Conservation (phyloP, 2,329 filamentous ascomycete genomes). For the Trichoderma pleuroti region DNA sequence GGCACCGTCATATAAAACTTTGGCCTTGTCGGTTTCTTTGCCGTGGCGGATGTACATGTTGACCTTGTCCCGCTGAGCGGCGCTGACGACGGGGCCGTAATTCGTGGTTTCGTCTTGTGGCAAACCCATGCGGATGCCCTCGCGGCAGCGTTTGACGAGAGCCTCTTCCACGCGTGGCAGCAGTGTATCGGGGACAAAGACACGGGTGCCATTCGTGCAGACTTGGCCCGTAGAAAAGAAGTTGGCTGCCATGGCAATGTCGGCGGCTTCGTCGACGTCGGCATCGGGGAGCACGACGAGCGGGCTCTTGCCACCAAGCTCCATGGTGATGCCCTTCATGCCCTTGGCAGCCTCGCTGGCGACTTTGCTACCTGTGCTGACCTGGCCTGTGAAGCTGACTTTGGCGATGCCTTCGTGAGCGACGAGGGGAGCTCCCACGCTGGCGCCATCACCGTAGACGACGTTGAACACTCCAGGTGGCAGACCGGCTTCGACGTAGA, state of each 20-base stretch:
- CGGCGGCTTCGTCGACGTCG: slow-evolving; percentile 73
- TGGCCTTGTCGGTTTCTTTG: slow-evolving; percentile 68
- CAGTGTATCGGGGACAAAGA: slow-evolving; percentile 70
- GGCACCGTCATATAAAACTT: slow-evolving; percentile 67
- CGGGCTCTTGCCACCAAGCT: slow-evolving; percentile 83
- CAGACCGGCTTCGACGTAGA: slow-evolving; percentile 75
- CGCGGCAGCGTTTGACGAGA: slow-evolving; percentile 49
- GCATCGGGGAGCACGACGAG: slow-evolving; percentile 77
- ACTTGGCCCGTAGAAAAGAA: slow-evolving; percentile 90
- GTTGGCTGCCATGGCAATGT: slow-evolving; percentile 90
- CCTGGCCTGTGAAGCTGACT: slow-evolving; percentile 86
- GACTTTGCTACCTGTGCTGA: slow-evolving; percentile 78
- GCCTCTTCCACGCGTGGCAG: slow-evolving; percentile 65
- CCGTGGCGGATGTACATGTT: slow-evolving; percentile 72
- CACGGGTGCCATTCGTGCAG: slow-evolving; percentile 87
- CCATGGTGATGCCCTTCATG: slow-evolving; percentile 92
- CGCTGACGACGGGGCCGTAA: slow-evolving; percentile 78
- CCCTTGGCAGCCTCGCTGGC: slow-evolving; percentile 68
- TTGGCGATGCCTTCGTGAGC: slow-evolving; percentile 72
- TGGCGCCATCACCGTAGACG: slow-evolving; percentile 71
- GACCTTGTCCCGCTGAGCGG: slow-evolving; percentile 73
- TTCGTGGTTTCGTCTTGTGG: slow-evolving; percentile 71
- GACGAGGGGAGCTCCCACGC: slow-evolving; percentile 70
- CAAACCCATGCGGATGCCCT: slow-evolving; percentile 73
- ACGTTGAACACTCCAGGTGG: slow-evolving; percentile 85